A percentile compares a stretch with the other conserved stretches of the same genome.
Conservation (phyloP, 768 basidiomycete genomes). For the Xanthoconium purpureum region DNA sequence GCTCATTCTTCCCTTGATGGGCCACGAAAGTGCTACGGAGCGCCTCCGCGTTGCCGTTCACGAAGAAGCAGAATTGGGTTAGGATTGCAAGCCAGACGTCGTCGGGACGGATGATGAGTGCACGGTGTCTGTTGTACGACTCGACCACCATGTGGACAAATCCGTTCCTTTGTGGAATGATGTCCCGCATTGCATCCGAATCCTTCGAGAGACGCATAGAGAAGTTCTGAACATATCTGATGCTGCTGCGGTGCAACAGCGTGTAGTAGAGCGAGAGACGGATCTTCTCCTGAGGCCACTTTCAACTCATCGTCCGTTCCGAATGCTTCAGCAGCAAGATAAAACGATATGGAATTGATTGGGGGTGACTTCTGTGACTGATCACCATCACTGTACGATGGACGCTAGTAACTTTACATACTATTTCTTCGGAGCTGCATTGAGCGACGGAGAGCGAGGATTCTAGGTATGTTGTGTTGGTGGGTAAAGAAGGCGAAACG, state of each 20-base stretch:
- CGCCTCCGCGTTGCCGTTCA: too few species aligned
- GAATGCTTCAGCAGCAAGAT: not conserved
- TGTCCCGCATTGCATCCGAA: not conserved
- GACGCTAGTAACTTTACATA: not conserved
- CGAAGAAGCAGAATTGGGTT: too few species aligned
- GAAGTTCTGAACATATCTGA: not conserved
- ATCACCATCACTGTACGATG: not conserved
- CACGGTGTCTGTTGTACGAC: conserved; percentile 27
- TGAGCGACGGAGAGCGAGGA: not conserved
- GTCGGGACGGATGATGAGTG: conserved; percentile 42
- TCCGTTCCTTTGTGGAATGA: conserved; percentile 24
- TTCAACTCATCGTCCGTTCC: not conserved
- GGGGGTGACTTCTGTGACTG: not conserved
- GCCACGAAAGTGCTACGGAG: not conserved
- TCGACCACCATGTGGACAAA: conserved; percentile 26
- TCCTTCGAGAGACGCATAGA: not conserved
- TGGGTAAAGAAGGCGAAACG: too few species aligned
- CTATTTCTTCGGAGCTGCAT: not conserved
- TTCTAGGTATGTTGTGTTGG: too few species aligned
- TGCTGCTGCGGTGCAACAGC: not conserved
- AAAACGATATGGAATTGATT: not conserved
- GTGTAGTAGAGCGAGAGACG: not conserved
- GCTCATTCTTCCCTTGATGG: conserved; percentile 16
- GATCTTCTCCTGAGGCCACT: not conserved
- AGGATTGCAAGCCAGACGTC: conserved; percentile 36